These are phyloP conservation scores for Samsoniella hepiali DNA, from an alignment of 2,329 filamentous ascomycete species.

Conservation along the genomic window DNA sequence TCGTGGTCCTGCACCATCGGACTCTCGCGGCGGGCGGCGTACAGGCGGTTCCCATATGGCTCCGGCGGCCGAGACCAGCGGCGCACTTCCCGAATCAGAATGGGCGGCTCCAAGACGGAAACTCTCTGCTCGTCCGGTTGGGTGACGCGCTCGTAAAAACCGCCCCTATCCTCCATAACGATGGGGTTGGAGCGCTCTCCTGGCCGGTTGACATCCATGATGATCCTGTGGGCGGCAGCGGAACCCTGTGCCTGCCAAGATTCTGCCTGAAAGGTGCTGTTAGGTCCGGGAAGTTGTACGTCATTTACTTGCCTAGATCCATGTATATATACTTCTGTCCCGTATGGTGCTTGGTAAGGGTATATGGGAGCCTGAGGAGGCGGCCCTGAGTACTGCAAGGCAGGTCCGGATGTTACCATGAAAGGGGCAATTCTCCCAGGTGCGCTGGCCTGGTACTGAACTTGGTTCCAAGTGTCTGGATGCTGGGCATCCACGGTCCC, in stretches of 20 bases:
- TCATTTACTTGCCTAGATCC: constrained; percentile 6
- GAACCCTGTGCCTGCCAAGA: constrained; percentile 20
- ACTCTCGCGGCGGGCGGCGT: constrained; percentile 3
- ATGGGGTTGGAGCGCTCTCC: constrained; percentile 34
- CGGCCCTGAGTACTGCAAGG: not conserved
- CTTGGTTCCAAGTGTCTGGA: not conserved
- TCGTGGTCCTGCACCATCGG: constrained; percentile 12
- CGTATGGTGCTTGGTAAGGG: not conserved
- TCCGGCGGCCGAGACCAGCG: constrained; percentile 13
- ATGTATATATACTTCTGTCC: not conserved
- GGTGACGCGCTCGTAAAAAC: constrained; percentile 36
- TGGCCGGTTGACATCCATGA: constrained; percentile 30
- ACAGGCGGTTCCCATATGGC: constrained; percentile 6
- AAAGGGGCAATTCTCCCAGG: not conserved
- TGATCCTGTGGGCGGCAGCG: constrained; percentile 28
- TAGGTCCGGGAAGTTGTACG: constrained; percentile 6
- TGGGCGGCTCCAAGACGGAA: constrained; percentile 20
- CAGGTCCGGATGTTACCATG: not conserved
- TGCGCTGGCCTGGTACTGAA: not conserved
- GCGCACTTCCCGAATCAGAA: constrained; percentile 20
- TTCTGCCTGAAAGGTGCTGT: not conserved
- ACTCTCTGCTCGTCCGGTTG: constrained; percentile 18
- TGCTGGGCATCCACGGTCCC: constrained; percentile 24
- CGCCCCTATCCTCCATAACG: constrained; percentile 40
- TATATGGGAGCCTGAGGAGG: constrained; percentile 1